phyloP scores from a whole-genome alignment of 768 basidiomycete genomes.

The Lentinus brumalis region DNA sequence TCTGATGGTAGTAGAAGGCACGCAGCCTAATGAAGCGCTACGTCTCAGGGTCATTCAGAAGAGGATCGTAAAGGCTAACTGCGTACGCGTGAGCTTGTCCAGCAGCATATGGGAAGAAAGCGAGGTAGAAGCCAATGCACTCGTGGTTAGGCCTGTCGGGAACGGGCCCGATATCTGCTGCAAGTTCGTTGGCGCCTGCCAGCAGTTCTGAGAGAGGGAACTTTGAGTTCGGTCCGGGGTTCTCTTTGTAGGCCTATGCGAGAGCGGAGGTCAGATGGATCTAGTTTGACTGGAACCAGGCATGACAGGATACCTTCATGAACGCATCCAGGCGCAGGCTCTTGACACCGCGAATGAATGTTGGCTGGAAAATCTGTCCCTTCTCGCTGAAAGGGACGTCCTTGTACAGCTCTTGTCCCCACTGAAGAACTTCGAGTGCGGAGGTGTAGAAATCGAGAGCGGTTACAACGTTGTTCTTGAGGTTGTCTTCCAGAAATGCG shows the following conservation, averaged over 20 bases:
- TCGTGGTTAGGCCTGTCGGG: not conserved
- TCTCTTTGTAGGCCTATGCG: not conserved
- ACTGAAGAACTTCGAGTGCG: conserved; percentile 43
- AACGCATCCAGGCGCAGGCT: conserved; percentile 34
- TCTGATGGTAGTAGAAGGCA: conserved; percentile 19
- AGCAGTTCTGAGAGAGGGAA: not conserved
- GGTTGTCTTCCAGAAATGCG: conserved; percentile 32
- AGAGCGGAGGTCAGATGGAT: not conserved
- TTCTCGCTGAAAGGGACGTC: conserved; percentile 37
- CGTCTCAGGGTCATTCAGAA: not conserved
- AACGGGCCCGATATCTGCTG: not conserved
- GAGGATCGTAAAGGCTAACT: not conserved
- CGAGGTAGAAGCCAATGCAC: not conserved
- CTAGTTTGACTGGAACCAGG: no score
- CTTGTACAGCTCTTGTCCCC: conserved; percentile 42
- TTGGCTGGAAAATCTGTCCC: conserved; percentile 42
- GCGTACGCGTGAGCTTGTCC: conserved; percentile 7
- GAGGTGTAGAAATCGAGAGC: conserved; percentile 37
- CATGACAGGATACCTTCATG: conserved; percentile 29
- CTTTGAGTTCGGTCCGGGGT: not conserved
- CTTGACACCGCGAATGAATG: conserved; percentile 44
- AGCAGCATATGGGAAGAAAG: conserved; percentile 7
- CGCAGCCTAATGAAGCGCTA: not conserved
- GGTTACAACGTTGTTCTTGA: conserved; percentile 13
- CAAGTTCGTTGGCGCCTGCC: conserved; percentile 3